A percentile compares a stretch with the other conserved stretches of the same genome.
These are phyloP conservation scores for Saksenaea vasiformis DNA, from an alignment of 371 early-diverging fungal genomes.

Conservation along the genomic window DNA sequence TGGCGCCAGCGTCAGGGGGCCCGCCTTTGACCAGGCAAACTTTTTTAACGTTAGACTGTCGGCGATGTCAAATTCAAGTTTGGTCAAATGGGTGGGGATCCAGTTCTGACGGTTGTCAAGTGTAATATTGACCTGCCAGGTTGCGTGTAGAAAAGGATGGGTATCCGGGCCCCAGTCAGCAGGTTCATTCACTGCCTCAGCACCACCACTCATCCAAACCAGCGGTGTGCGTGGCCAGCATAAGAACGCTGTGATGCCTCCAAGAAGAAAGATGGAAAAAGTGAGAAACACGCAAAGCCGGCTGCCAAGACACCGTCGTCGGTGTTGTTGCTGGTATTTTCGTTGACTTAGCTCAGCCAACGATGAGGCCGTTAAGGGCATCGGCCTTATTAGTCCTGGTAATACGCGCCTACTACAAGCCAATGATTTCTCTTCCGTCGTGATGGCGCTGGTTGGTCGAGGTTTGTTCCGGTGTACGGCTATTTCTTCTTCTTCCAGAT, in stretches of 20 bases:
- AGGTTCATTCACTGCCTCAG: conserved; percentile 12
- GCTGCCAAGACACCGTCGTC: conserved; percentile 4
- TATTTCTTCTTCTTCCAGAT: conserved; percentile 14
- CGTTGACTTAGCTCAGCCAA: conserved; percentile 10
- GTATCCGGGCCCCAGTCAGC: conserved; percentile 27
- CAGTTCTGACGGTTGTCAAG: conserved; percentile 32
- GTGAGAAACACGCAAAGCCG: conserved; percentile 18
- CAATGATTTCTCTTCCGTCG: background rate
- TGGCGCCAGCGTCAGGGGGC: conserved; percentile 9
- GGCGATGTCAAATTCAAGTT: conserved; percentile 14
- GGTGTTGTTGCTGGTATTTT: conserved; percentile 6
- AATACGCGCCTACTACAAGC: background rate
- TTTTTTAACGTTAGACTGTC: conserved; percentile 10
- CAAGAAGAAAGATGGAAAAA: conserved; percentile 15
- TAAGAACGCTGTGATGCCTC: conserved; percentile 23
- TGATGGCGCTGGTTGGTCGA: background rate
- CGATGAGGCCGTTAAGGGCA: conserved; percentile 10
- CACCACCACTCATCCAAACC: conserved; percentile 17
- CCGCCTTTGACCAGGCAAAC: conserved; percentile 17
- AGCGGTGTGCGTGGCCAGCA: conserved; percentile 31
- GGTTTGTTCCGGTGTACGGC: conserved; percentile 6
- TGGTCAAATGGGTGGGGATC: conserved; percentile 26
- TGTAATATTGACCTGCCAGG: conserved; percentile 33
- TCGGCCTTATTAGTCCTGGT: conserved; percentile 11
- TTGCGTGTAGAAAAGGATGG: conserved; percentile 18